These are phyloP conservation scores for Schwanniomyces yamadae DNA, from an alignment of 805 yeast genomes.

Conservation along the genomic window DNA sequence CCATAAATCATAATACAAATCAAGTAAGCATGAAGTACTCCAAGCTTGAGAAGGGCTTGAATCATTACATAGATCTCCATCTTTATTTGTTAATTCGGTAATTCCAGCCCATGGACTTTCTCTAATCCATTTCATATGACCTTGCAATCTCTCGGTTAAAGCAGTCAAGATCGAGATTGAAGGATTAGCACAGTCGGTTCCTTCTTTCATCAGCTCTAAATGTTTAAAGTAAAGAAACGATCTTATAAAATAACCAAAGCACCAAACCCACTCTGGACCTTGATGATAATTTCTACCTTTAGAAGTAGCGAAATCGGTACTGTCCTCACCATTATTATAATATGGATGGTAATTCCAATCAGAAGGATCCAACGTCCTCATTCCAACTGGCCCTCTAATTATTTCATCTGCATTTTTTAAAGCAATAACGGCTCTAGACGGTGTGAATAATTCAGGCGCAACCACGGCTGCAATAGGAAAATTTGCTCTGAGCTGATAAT, in stretches of 20 bases:
- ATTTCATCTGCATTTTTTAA: conserved; percentile 67
- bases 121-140: conserved; percentile 66
- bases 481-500: conserved; percentile 89
- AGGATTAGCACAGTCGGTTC: conserved; percentile 29
- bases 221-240: conserved; percentile 63
- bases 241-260: conserved; percentile 80
- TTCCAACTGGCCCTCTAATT: conserved; percentile 87
- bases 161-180: conserved; percentile 55
- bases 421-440: conserved; percentile 60
- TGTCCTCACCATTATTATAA: conserved; percentile 78
- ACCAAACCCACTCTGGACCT: conserved; percentile 99
- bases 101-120: conserved; percentile 91
- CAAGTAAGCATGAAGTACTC: conserved; percentile 86
- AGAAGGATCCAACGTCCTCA: conserved; percentile 88
- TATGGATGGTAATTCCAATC: conserved; percentile 92
- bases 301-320: conserved; percentile 84
- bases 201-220: conserved; percentile 27
- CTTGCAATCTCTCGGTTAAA: conserved; percentile 58
- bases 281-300: conserved; percentile 97
- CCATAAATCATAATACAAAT: conserved; percentile 68
- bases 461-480: conserved; percentile 91
- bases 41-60: conserved; percentile 97
- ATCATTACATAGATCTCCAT: conserved; percentile 78
- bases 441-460: conserved; percentile 86
- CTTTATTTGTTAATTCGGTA: conserved; percentile 87